phyloP scores from a whole-genome alignment of 1,284 basidiomycete species.

The Irpex sp. region DNA sequence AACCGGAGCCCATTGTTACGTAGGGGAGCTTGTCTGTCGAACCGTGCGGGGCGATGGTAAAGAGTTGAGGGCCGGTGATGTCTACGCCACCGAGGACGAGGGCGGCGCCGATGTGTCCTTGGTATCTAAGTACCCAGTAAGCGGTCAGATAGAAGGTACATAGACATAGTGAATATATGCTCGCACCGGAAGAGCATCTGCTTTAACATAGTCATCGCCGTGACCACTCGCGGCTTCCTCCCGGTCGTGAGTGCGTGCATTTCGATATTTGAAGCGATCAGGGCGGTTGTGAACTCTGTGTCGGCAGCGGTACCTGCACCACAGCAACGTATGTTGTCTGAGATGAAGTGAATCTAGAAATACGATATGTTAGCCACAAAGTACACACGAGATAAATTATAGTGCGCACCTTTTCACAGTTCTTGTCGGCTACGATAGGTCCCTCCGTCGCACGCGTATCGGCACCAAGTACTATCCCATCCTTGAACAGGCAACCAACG shows the following conservation, averaged over 20 bases:
- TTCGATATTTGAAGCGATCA: conserved; percentile 93
- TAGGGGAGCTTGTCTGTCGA: conserved; percentile 99
- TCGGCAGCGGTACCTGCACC: conserved; percentile 98
- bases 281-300: conserved; percentile 92
- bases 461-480: conserved; percentile 93
- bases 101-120: conserved; percentile 93
- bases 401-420: background rate
- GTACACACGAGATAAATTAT: conserved; percentile 28
- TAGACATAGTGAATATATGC: conserved; percentile 13
- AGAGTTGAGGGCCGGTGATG: conserved; percentile 85
- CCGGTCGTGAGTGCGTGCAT: conserved; percentile 85
- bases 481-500: conserved; percentile 92
- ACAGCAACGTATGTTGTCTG: conserved; percentile 94
- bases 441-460: conserved; percentile 97
- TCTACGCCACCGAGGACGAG: conserved; percentile 98
- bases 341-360: conserved; percentile 83
- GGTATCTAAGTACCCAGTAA: conserved; percentile 58
- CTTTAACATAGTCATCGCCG: conserved; percentile 72
- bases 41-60: conserved; percentile 96
- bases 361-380: no score
- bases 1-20: conserved; percentile 98
- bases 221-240: conserved; percentile 86
- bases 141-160: background rate
- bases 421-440: conserved; percentile 91
- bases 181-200: conserved; percentile 79